Base-by-base conservation (phyloP, 768 basidiomycete species). In the Rhizopogon vesiculosus region DNA sequence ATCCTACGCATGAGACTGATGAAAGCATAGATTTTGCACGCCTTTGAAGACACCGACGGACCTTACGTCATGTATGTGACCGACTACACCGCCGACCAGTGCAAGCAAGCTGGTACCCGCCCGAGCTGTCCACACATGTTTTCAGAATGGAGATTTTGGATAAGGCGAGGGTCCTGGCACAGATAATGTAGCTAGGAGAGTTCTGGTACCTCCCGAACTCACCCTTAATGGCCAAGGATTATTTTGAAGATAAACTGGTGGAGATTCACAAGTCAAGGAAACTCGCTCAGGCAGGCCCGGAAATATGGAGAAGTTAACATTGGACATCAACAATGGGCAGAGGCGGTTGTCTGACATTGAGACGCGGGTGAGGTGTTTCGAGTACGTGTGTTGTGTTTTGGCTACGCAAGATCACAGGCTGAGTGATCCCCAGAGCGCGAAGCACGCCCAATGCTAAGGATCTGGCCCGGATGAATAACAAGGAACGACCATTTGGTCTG, bases 141-240 rank as follows among this genome's bases (percentile, higher is more conserved):
- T 62, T 88, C n/a, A 78, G 73, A 48, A 74, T 86, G 33, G 78
- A 80, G 59, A 78, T 83, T 70, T 88, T 84, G 83, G 81, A 83
- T 58, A 63, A 42, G 1, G 83, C 86, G 13, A 69, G 66, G 2
- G 54, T 60, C 22, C 54, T 73, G 8, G 83, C 75, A 10, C 69
- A 58, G 29, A 66, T 56, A 2, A 80, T 88, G 77, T 62, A 69
- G 42, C 61, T 69, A 1, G 80, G 81, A 22, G 72, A 79, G 55
- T 82, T 76, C 58, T 87, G 81, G 65, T 70, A 61, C 15, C 72
- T 89, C n/a, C 19, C 72, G 31, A 89, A 89, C 59, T 67, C 76
- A 28, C 76, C 80, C 8, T 78, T 81, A 64, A 74, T 57, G 55
- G 50, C 64, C 44, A 70, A 70, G 59, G 59, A 53, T 4, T 66